These are phyloP conservation scores for Diutina sp. DNA, from an alignment of 1,139 yeast species.

Conservation along the genomic window DNA sequence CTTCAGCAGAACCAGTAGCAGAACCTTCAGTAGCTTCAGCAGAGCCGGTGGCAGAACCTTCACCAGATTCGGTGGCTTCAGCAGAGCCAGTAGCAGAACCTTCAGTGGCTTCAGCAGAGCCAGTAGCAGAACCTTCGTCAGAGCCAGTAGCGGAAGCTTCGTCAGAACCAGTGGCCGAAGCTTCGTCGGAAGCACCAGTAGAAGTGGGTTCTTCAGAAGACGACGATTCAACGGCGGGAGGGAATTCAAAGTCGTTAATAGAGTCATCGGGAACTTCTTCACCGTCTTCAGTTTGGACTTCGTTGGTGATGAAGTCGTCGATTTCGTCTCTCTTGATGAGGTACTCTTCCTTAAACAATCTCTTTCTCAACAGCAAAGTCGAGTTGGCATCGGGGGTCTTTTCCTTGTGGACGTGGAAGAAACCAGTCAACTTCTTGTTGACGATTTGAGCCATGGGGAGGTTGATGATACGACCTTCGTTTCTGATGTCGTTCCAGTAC, in stretches of 20 bases:
- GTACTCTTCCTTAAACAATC: slow-evolving; percentile 13
- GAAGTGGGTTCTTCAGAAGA: neutral
- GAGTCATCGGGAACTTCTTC: slow-evolving; percentile 7
- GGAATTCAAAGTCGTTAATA: neutral
- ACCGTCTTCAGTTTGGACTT: slow-evolving; percentile 19
- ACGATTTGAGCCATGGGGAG: slow-evolving; percentile 21
- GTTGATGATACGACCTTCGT: slow-evolving; percentile 21
- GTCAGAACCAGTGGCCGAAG: slow-evolving; percentile 10
- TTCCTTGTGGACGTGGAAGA: slow-evolving; percentile 19
- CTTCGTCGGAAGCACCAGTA: slow-evolving; percentile 12
- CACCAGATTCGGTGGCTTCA: neutral
- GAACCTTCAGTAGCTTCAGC: slow-evolving; percentile 17
- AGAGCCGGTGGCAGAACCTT: neutral
- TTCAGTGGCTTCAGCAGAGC: neutral
- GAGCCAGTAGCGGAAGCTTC: slow-evolving; percentile 13
- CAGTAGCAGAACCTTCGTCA: slow-evolving; percentile 5
- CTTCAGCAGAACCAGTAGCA: slow-evolving; percentile 4
- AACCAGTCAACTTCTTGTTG: slow-evolving; percentile 10
- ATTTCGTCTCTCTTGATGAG: slow-evolving; percentile 17
- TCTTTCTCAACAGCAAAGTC: slow-evolving; percentile 29
- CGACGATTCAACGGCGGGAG: neutral
- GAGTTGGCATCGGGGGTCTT: slow-evolving; percentile 24
- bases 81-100: neutral
- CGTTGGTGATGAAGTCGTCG: slow-evolving; percentile 17
- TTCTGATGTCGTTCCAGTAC: slow-evolving; percentile 17